Percentiles rank a stretch among this genome's conserved stretches.
Evolutionary conservation across 148 eudicot genomes (phyloP).

Genomic region (Rhododendron kiyosumense): DNA sequence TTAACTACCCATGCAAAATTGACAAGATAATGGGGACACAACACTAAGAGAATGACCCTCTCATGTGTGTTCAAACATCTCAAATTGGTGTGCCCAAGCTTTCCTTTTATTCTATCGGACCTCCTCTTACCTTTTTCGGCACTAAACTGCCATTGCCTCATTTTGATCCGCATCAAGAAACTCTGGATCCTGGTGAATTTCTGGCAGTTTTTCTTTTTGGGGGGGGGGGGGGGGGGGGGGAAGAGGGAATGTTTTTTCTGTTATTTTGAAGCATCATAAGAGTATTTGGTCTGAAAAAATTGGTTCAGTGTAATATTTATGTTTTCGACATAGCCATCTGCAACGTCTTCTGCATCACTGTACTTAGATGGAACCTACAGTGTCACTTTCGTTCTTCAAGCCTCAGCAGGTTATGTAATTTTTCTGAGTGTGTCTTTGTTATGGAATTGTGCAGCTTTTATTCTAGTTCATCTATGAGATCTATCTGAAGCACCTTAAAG

Average conservation of each 20-base stretch:
- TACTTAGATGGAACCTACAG: background rate
- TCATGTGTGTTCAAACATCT: background rate
- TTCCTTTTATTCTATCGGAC: background rate
- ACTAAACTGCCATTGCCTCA: background rate
- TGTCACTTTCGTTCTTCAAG: background rate
- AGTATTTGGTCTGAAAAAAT: background rate
- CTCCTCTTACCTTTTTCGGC: background rate
- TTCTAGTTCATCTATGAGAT: background rate
- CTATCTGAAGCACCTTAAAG: background rate
- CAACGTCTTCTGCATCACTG: background rate
- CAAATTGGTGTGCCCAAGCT: background rate
- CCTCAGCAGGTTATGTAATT: background rate
- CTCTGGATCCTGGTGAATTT: background rate
- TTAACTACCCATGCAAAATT: background rate
- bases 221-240: too few species aligned
- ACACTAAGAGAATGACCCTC: background rate
- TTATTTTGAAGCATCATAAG: background rate
- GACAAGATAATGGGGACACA: background rate
- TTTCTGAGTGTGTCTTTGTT: background rate
- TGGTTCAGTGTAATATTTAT: background rate
- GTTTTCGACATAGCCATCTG: background rate
- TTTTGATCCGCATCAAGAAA: background rate
- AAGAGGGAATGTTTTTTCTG: too few species aligned
- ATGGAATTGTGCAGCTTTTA: background rate
- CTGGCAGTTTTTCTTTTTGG: background rate